Evolutionary conservation across 2,329 filamentous ascomycete species (phyloP).

Genomic region (Ascochyta pisi): DNA sequence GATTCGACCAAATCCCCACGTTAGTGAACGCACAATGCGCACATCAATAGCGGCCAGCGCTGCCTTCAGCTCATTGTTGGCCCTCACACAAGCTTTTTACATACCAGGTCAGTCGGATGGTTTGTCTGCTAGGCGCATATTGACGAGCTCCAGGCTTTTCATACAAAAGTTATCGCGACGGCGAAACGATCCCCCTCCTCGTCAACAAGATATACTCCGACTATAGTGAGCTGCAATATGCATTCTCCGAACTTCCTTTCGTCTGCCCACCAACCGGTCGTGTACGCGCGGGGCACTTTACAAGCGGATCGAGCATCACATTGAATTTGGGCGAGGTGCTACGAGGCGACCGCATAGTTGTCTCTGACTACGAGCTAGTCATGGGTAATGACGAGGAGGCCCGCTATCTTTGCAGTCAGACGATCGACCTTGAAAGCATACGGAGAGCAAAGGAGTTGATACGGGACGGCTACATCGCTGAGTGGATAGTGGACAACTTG

Average conservation of each 20-base stretch:
- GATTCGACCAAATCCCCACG: neutral
- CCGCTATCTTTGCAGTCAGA: slow-evolving; percentile 72
- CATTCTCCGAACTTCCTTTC: slow-evolving; percentile 87
- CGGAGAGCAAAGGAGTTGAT: slow-evolving; percentile 75
- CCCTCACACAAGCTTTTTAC: slow-evolving; percentile 74
- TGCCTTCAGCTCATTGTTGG: slow-evolving; percentile 25
- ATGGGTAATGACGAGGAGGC: slow-evolving; percentile 80
- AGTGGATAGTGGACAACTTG: slow-evolving; percentile 93
- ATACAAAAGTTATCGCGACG: slow-evolving; percentile 77
- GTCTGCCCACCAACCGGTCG: slow-evolving; percentile 80
- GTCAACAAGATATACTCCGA: slow-evolving; percentile 94
- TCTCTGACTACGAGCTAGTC: slow-evolving; percentile 80
- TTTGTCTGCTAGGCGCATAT: neutral
- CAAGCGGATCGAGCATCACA: slow-evolving; percentile 78
- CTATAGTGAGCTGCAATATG: slow-evolving; percentile 88
- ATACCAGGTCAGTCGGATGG: slow-evolving; percentile 66
- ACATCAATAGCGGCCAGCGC: slow-evolving; percentile 19
- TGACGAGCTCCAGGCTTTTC: slow-evolving; percentile 70
- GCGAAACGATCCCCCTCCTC: slow-evolving; percentile 80
- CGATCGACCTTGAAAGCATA: slow-evolving; percentile 70
- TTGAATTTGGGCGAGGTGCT: slow-evolving; percentile 88
- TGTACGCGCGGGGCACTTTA: slow-evolving; percentile 68
- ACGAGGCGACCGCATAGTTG: slow-evolving; percentile 83
- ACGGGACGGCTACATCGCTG: slow-evolving; percentile 80
- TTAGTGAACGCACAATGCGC: slow-evolving; percentile 25